phyloP scores from a whole-genome alignment of 495 filamentous ascomycete species.

The Rhypophila decipiens region DNA sequence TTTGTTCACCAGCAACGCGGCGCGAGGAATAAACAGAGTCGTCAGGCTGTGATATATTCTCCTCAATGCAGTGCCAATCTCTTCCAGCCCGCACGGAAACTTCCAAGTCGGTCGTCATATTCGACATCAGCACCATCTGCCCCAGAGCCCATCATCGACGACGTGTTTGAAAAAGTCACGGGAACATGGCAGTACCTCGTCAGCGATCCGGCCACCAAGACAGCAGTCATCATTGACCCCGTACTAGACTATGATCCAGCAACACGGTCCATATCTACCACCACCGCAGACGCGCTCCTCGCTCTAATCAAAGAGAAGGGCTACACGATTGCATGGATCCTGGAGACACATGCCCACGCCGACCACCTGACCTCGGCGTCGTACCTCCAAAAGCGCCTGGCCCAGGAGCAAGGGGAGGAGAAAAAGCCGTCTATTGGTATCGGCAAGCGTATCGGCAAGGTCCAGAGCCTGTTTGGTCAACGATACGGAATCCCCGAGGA shows the following conservation, averaged over 20 bases:
- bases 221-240: conserved; percentile 52
- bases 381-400: conserved; percentile 46
- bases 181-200: conserved; percentile 61
- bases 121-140: background rate
- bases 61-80: too few species aligned
- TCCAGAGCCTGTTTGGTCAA: conserved; percentile 43
- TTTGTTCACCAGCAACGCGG: too few species aligned
- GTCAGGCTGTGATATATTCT: too few species aligned
- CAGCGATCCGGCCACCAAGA: conserved; percentile 39
- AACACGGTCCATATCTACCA: conserved; percentile 39
- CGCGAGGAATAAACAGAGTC: too few species aligned
- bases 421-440: conserved; percentile 41
- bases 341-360: conserved; percentile 59
- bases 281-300: conserved; percentile 44
- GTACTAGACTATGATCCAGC: conserved; percentile 52
- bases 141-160: conserved; percentile 18
- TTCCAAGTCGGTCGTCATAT: background rate
- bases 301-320: conserved; percentile 30
- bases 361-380: conserved; percentile 54
- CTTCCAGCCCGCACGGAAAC: background rate
- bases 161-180: conserved; percentile 29
- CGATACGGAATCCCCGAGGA: conserved; percentile 37
- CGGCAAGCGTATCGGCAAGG: conserved; percentile 46
- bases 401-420: conserved; percentile 6
- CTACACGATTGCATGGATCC: conserved; percentile 42